Conservation (phyloP, 257 asterid species). For the Sherardia arvensis region DNA sequence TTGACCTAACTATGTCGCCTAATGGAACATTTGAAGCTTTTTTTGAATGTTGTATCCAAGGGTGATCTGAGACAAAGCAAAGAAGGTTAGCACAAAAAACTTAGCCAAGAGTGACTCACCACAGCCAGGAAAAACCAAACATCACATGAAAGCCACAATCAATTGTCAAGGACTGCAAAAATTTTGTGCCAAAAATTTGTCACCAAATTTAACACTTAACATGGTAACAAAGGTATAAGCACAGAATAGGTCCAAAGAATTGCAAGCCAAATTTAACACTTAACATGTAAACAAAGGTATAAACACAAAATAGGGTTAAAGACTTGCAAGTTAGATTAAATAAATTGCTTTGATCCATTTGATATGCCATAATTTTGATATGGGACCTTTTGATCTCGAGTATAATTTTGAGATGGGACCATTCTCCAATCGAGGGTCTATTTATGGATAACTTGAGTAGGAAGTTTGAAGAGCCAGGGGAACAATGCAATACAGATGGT, state of each 20-base stretch:
- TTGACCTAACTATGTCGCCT: slow-evolving; percentile 82
- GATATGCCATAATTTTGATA: neutral
- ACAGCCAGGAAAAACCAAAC: neutral
- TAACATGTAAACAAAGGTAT: neutral
- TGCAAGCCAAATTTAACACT: neutral
- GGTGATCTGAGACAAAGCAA: slow-evolving; percentile 49
- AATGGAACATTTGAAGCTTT: slow-evolving; percentile 84
- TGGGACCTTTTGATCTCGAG: neutral
- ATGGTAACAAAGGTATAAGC: neutral
- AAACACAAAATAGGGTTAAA: neutral
- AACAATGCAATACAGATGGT: neutral
- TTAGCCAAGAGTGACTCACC: neutral
- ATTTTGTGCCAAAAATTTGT: no score
- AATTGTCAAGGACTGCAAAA: neutral
- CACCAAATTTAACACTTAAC: no score
- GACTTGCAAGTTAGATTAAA: neutral
- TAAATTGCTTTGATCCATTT: neutral
- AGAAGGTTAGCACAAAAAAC: neutral
- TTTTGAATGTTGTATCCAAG: slow-evolving; percentile 81
- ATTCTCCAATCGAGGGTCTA: no score
- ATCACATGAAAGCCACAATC: neutral
- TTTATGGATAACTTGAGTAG: no score
- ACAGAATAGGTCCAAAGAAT: neutral
- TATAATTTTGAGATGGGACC: no score
- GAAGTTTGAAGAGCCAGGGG: neutral